phyloP scores from a whole-genome alignment of 2,329 filamentous ascomycete genomes.

The Pleoardoris graminearum region DNA sequence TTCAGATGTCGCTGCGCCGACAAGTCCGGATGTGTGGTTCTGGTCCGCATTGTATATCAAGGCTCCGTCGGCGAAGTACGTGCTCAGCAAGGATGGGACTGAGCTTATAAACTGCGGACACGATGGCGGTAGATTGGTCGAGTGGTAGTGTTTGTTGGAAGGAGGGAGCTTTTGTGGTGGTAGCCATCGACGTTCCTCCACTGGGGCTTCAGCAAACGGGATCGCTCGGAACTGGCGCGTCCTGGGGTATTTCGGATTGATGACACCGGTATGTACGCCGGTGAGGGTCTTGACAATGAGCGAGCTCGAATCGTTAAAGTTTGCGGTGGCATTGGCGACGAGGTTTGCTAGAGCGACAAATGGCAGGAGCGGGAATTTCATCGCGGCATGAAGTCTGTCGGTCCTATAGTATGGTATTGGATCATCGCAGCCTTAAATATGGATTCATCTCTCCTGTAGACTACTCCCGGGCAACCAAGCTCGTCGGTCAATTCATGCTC shows the following conservation, averaged over 20 bases:
- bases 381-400: background rate
- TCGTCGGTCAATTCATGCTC: background rate
- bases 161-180: conserved; percentile 24
- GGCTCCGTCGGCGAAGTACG: conserved; percentile 36
- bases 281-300: conserved; percentile 12
- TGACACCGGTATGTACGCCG: conserved; percentile 20
- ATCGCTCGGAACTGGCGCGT: conserved; percentile 38
- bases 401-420: background rate
- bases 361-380: background rate
- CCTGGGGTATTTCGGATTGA: conserved; percentile 31
- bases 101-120: conserved; percentile 29
- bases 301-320: background rate
- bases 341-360: background rate
- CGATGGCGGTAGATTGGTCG: conserved; percentile 22
- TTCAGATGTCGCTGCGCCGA: conserved; percentile 30
- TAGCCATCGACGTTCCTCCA: conserved; percentile 31
- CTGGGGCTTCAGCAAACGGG: conserved; percentile 36
- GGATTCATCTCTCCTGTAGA: background rate
- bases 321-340: background rate
- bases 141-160: conserved; percentile 12
- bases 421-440: background rate
- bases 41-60: conserved; percentile 40
- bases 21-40: conserved; percentile 23
- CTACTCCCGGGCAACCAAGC: background rate
- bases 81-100: conserved; percentile 31